Evolutionary conservation across 1,139 yeast genomes (phyloP).

Genomic region (Sugiyamaella japonica): DNA sequence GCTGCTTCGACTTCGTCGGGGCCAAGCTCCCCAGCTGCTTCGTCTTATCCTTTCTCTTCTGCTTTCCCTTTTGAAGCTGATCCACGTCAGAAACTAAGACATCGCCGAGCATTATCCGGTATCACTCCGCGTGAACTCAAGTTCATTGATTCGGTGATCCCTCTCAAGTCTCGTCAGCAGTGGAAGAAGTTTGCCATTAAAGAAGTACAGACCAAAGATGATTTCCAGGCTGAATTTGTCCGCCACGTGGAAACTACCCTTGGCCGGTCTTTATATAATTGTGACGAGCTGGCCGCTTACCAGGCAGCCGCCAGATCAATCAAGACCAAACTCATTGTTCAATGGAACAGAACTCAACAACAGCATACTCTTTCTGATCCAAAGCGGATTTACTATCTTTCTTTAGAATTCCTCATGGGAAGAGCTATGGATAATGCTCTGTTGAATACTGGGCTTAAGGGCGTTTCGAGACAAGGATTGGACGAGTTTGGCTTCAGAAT

Average conservation of each 20-base stretch:
- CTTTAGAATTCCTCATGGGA: slow-evolving; percentile 92
- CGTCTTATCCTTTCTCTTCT: slow-evolving; percentile 16
- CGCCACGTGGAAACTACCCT: slow-evolving; percentile 86
- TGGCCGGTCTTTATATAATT: slow-evolving; percentile 87
- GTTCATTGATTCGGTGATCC: slow-evolving; percentile 78
- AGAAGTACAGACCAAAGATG: slow-evolving; percentile 55
- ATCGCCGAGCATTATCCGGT: slow-evolving; percentile 75
- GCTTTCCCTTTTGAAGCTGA: slow-evolving; percentile 24
- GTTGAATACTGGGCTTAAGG: slow-evolving; percentile 68
- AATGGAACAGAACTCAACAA: slow-evolving; percentile 95
- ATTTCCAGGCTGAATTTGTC: slow-evolving; percentile 69
- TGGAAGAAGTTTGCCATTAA: slow-evolving; percentile 68
- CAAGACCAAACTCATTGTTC: slow-evolving; percentile 75
- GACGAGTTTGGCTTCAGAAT: slow-evolving; percentile 80
- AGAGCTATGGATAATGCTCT: slow-evolving; percentile 93
- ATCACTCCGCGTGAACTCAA: slow-evolving; percentile 88
- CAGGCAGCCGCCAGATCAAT: slow-evolving; percentile 82
- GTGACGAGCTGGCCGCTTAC: slow-evolving; percentile 90
- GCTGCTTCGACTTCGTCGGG: slow-evolving; percentile 15
- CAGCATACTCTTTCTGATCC: slow-evolving; percentile 80
- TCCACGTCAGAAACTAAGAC: slow-evolving; percentile 31
- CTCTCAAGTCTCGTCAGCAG: slow-evolving; percentile 68
- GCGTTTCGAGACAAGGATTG: slow-evolving; percentile 55
- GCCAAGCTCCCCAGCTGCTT: slow-evolving; percentile 19
- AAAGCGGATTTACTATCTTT: slow-evolving; percentile 82